Conservation (phyloP, 257 asterid species). For the Penstemon newberryi region DNA sequence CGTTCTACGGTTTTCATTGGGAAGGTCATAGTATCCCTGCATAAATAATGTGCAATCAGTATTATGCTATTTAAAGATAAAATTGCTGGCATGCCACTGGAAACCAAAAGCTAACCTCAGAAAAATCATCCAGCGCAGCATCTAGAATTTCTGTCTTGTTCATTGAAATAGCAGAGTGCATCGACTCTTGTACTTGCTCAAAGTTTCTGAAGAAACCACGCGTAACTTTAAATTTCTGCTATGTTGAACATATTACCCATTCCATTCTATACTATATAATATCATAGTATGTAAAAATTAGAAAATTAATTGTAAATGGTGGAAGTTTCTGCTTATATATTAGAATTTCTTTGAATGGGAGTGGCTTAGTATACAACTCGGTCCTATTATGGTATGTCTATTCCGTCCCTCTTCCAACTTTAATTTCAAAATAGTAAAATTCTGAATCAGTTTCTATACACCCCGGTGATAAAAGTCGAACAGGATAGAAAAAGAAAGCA, state of each 20-base stretch:
- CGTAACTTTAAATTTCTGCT: slow-evolving; percentile 18
- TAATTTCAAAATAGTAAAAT: slow-evolving; percentile 8
- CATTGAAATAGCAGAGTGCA: slow-evolving; percentile 75
- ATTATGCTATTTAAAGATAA: slow-evolving; percentile 9
- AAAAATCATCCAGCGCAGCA: slow-evolving; percentile 72
- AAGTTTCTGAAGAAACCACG: slow-evolving; percentile 48
- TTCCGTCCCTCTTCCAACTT: not conserved
- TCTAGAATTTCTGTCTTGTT: slow-evolving; percentile 79
- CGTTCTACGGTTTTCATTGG: slow-evolving; percentile 50
- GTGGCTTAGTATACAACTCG: not conserved
- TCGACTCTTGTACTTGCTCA: slow-evolving; percentile 55
- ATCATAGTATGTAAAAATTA: not conserved
- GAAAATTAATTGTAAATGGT: slow-evolving; percentile 2
- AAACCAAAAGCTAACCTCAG: slow-evolving; percentile 50
- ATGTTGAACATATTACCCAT: slow-evolving; percentile 6
- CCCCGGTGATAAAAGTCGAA: not conserved
- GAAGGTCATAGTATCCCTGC: slow-evolving; percentile 77
- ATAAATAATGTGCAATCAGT: slow-evolving; percentile 24
- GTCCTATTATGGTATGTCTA: not conserved
- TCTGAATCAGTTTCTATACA: not conserved
- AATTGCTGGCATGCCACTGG: slow-evolving; percentile 10
- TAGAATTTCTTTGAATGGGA: slow-evolving; percentile 2
- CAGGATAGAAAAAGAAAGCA: not conserved
- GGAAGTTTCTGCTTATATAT: not conserved
- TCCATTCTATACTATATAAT: not conserved